A percentile compares a stretch with the other conserved stretches of the same genome.
These are phyloP conservation scores for Tolypocladium tropicale DNA, from an alignment of 2,329 filamentous ascomycete species.

Conservation along the genomic window DNA sequence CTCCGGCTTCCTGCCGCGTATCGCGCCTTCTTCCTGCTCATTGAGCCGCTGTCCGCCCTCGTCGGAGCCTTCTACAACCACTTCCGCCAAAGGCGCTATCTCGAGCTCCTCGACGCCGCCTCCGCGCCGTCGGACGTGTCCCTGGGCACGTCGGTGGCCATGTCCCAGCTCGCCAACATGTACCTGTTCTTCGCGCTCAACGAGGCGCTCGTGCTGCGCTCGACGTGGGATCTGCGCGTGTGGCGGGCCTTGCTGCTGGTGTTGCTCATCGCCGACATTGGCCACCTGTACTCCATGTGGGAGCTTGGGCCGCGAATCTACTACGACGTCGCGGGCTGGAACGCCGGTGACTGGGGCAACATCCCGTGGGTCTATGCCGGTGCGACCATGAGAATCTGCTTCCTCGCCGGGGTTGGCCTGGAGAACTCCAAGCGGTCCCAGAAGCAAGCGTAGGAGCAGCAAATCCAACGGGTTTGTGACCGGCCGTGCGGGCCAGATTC, in stretches of 20 bases:
- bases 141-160: constrained; percentile 51
- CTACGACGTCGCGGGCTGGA: constrained; percentile 53
- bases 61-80: constrained; percentile 42
- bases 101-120: constrained; percentile 49
- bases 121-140: constrained; percentile 37
- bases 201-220: constrained; percentile 64
- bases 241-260: constrained; percentile 59
- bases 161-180: constrained; percentile 68
- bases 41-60: constrained; percentile 52
- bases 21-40: constrained; percentile 62
- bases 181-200: constrained; percentile 70
- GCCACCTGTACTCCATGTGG: constrained; percentile 59
- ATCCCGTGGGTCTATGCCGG: constrained; percentile 61
- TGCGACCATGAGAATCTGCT: constrained; percentile 47
- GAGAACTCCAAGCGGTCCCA: constrained; percentile 14
- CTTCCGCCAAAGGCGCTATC: constrained; percentile 44
- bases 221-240: constrained; percentile 56
- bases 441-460: constrained; percentile 8
- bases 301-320: constrained; percentile 52
- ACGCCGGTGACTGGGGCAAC: constrained; percentile 58
- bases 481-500: not conserved
- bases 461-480: not conserved
- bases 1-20: constrained; percentile 50
- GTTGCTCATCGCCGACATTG: constrained; percentile 64
- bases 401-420: constrained; percentile 47